These are phyloP conservation scores for Gossypium davidsonii DNA, from an alignment of 441 rosid species.

Conservation along the genomic window DNA sequence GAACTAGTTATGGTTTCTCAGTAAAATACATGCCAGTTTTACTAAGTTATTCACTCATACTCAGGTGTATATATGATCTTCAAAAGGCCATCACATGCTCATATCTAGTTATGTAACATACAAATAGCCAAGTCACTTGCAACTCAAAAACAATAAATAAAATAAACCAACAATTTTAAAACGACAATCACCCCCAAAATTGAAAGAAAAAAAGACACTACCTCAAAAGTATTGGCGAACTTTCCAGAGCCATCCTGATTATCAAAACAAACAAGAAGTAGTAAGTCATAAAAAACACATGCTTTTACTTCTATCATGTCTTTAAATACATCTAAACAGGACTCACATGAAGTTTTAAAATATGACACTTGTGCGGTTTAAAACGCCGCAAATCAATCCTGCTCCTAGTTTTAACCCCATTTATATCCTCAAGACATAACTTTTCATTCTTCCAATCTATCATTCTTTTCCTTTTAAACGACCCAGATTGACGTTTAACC, in stretches of 20 bases:
- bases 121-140: neutral
- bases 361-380: slow-evolving; percentile 34
- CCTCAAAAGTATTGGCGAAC: slow-evolving; percentile 43
- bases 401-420: slow-evolving; percentile 23
- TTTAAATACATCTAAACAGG: too few species aligned
- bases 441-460: slow-evolving; percentile 33
- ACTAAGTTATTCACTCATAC: neutral
- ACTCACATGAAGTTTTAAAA: slow-evolving; percentile 52
- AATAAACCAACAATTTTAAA: neutral
- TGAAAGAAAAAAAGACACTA: slow-evolving; percentile 8
- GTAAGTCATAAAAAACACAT: neutral
- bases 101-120: too few species aligned
- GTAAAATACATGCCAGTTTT: neutral
- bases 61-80: too few species aligned
- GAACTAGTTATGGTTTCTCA: neutral
- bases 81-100: too few species aligned
- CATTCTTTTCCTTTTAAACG: slow-evolving; percentile 7
- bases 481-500: slow-evolving; percentile 1
- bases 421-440: slow-evolving; percentile 28
- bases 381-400: slow-evolving; percentile 26
- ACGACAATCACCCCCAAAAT: neutral
- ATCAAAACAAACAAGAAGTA: neutral
- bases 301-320: neutral
- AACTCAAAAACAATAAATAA: neutral
- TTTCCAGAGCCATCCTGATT: slow-evolving; percentile 50